phyloP scores from a whole-genome alignment of 495 filamentous ascomycete genomes.

The Neurospora discreta region DNA sequence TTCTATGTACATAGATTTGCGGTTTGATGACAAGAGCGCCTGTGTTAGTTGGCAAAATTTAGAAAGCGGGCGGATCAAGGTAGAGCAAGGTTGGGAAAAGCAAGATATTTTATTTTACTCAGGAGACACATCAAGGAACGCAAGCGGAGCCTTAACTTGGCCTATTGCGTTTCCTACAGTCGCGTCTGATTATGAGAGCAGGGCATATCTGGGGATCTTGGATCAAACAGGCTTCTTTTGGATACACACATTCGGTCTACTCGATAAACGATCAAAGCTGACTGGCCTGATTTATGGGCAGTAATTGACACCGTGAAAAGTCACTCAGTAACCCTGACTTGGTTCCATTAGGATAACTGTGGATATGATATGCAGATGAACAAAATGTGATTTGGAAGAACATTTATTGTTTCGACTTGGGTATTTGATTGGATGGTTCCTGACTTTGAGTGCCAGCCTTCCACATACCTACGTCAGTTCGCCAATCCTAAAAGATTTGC shows the following conservation, averaged over 20 bases:
- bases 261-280: not conserved
- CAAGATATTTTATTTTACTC: not conserved
- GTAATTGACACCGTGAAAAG: not conserved
- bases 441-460: not conserved
- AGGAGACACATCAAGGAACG: not conserved
- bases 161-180: not conserved
- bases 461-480: not conserved
- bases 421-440: not conserved
- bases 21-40: not conserved
- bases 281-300: not conserved
- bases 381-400: not conserved
- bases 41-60: not conserved
- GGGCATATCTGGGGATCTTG: not conserved
- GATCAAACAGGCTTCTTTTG: not conserved
- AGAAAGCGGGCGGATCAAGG: not conserved
- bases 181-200: no score
- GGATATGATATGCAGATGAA: not conserved
- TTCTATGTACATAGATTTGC: not conserved
- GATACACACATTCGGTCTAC: not conserved
- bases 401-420: not conserved
- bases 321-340: not conserved
- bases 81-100: not conserved
- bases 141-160: not conserved
- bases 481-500: not conserved
- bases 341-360: not conserved